Base-by-base conservation (phyloP, 345 rosid species). In the Aquilaria yunnanensis region DNA sequence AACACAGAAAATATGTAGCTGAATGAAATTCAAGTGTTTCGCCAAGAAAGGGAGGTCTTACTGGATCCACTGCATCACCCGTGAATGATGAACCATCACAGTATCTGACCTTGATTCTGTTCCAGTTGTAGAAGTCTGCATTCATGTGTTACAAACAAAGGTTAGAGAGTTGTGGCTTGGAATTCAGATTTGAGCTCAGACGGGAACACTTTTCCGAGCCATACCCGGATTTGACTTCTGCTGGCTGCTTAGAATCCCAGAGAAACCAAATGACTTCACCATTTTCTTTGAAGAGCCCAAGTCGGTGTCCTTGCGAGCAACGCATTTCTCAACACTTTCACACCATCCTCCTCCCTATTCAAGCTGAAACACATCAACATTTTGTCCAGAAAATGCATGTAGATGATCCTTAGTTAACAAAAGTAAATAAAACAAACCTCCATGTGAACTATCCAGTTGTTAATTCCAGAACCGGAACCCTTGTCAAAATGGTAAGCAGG, bases 331-430 rank as follows among this genome's bases (percentile, higher is more conserved):
- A 3, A 75, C 66, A 31, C 78, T 80, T 56, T 81, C 80, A 80
- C 99, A 93, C 99, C 99, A 93, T 65, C 95, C 95, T 67, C 98
- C 98, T 75, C 98, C 98, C 98, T 93, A 52, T 33, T 12, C 23
- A 66, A 54, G 32, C 13, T 47, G 9, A 30, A 31, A 1, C 37
- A 48, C 47, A 9, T 43, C 29, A 16, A 16, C 31, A 14, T 34
- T 57, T 57, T 8, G 4, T 29, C 23, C 41, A 12, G 51, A 63
- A 53, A 53, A 53, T 23, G 23, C 23, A 23, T 23, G 23, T 23
- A 23, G 23, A 23, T 23, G 23, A 23, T 23, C 23, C 23, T 13
- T 9, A 63, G 14, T 13, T 41, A 41, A 9, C 37, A 47, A 6
- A 56, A 55, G 43, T 45, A 34, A 41, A 62, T 6, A 62, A 10